Conservation (phyloP, 768 basidiomycete genomes). For the Amanita brunnescens region DNA sequence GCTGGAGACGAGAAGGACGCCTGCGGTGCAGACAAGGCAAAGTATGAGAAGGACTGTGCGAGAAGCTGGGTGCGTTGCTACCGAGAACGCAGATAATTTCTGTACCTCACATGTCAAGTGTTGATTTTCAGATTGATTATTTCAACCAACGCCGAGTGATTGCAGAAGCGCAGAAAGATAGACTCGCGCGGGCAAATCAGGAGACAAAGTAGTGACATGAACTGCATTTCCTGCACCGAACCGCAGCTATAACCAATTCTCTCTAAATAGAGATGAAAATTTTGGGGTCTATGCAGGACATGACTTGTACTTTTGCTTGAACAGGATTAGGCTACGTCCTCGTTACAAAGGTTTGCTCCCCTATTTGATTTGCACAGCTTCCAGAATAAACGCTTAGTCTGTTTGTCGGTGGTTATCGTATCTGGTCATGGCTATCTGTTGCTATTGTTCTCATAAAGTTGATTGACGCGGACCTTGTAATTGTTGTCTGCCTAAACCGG, state of each 20-base stretch:
- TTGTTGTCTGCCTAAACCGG: too few relatives aligned
- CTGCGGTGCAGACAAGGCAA: constrained; percentile 48
- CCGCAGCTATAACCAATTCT: background rate
- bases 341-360: too few relatives aligned
- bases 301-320: background rate
- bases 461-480: too few relatives aligned
- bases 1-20: constrained; percentile 61
- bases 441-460: too few relatives aligned
- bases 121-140: constrained; percentile 69
- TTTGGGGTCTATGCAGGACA: background rate
- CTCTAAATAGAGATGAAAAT: background rate
- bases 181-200: constrained; percentile 41
- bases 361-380: too few relatives aligned
- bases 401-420: too few relatives aligned
- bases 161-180: constrained; percentile 68
- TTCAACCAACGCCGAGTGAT: constrained; percentile 88
- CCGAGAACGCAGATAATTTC: background rate
- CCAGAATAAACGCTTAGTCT: too few relatives aligned
- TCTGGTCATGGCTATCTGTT: too few relatives aligned
- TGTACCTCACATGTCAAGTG: background rate
- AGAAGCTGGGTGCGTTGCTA: constrained; percentile 73
- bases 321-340: background rate
- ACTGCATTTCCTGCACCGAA: background rate
- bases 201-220: constrained; percentile 25
- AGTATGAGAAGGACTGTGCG: constrained; percentile 70